Percentiles rank a stretch among this genome's conserved stretches.
Conservation (phyloP, 2,329 filamentous ascomycete species). For the Diplodia sapinea region DNA sequence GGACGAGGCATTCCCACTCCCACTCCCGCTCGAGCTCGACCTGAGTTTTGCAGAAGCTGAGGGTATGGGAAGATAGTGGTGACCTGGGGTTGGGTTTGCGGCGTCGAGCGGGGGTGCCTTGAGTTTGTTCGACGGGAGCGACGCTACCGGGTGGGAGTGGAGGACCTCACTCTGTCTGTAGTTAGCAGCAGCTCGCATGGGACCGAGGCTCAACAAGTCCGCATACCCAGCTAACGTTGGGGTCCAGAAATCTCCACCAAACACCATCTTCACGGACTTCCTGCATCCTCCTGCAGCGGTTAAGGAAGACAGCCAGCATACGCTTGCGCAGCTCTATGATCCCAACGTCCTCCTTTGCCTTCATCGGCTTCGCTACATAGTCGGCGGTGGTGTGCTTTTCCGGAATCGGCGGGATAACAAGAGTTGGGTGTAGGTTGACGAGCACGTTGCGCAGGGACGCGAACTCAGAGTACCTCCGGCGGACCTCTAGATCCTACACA, state of each 20-base stretch:
- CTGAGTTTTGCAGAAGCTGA: conserved; percentile 85
- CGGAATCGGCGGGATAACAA: conserved; percentile 95
- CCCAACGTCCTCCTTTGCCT: conserved; percentile 94
- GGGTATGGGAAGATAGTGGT: conserved; percentile 86
- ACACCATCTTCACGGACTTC: conserved; percentile 91
- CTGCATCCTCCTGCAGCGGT: conserved; percentile 91
- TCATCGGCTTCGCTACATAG: conserved; percentile 96
- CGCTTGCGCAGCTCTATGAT: conserved; percentile 97
- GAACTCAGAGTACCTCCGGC: conserved; percentile 95
- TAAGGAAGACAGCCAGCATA: conserved; percentile 95
- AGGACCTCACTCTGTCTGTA: conserved; percentile 82
- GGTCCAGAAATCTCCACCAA: conserved; percentile 97
- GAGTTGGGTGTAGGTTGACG: conserved; percentile 88
- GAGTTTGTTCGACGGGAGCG: conserved; percentile 90
- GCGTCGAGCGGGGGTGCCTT: conserved; percentile 95
- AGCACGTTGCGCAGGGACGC: conserved; percentile 87
- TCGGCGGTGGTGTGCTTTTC: conserved; percentile 99
- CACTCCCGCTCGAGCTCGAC: conserved; percentile 42
- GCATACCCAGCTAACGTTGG: conserved; percentile 95
- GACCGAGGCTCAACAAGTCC: neutral
- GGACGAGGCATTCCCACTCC: conserved; percentile 47
- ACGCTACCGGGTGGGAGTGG: conserved; percentile 85
- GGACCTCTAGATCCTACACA: conserved; percentile 86
- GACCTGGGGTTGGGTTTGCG: conserved; percentile 87
- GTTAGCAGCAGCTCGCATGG: conserved; percentile 28